These are phyloP conservation scores for Aspergillus wentii DNA, from an alignment of 495 filamentous ascomycete species.

Conservation along the genomic window DNA sequence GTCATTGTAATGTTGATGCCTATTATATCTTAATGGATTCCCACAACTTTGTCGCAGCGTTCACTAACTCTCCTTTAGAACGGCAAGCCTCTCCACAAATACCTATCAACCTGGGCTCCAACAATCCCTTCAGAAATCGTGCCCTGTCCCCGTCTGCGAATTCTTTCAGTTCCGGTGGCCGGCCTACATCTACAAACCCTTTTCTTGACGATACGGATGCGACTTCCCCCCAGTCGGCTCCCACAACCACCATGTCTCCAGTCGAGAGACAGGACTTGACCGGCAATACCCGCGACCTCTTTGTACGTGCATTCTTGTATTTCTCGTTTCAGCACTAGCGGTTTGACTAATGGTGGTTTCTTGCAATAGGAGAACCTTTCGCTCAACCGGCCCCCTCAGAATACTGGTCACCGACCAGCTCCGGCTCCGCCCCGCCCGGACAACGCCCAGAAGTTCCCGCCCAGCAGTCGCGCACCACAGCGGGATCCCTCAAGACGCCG, in stretches of 20 bases:
- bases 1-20: slow-evolving; percentile 1
- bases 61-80: slow-evolving; percentile 13
- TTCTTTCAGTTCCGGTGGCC: slow-evolving; percentile 31
- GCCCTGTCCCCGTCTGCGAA: slow-evolving; percentile 65
- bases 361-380: slow-evolving; percentile 37
- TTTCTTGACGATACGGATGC: slow-evolving; percentile 73
- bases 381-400: slow-evolving; percentile 30
- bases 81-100: slow-evolving; percentile 41
- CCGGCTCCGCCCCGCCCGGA: slow-evolving; percentile 23
- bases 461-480: slow-evolving; percentile 22
- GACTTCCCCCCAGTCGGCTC: slow-evolving; percentile 38
- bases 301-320: slow-evolving; percentile 59
- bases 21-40: slow-evolving; percentile 7
- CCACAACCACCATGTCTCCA: slow-evolving; percentile 51
- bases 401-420: slow-evolving; percentile 37
- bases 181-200: slow-evolving; percentile 83
- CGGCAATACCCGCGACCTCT: slow-evolving; percentile 74
- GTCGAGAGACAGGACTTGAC: slow-evolving; percentile 48
- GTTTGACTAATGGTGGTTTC: slow-evolving; percentile 2
- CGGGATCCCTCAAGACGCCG: slow-evolving; percentile 28
- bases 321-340: too few species aligned
- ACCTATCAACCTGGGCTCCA: slow-evolving; percentile 71
- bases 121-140: slow-evolving; percentile 97
- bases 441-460: slow-evolving; percentile 25
- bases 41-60: slow-evolving; percentile 3